Conservation (phyloP, 352 stramenopile genomes). For the Pythium volutum region DNA sequence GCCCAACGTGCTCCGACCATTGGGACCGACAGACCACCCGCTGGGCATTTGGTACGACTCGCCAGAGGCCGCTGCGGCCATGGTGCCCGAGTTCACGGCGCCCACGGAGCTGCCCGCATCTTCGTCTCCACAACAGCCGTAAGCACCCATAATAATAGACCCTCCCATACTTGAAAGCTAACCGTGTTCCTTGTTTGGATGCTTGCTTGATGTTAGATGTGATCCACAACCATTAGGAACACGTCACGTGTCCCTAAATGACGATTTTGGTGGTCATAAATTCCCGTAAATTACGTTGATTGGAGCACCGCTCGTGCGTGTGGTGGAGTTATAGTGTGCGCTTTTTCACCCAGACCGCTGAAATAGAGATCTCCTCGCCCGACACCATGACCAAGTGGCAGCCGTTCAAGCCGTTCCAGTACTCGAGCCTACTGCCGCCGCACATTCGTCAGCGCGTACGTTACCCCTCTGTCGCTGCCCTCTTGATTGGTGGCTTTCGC, state of each 20-base stretch:
- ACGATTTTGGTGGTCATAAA: slow-evolving; percentile 26
- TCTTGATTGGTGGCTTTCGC: background rate
- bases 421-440: slow-evolving; percentile 64
- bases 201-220: background rate
- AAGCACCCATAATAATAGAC: slow-evolving; percentile 25
- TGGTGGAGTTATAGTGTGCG: slow-evolving; percentile 10
- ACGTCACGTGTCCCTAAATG: slow-evolving; percentile 14
- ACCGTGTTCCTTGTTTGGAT: background rate
- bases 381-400: slow-evolving; percentile 75
- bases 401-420: slow-evolving; percentile 82
- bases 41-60: slow-evolving; percentile 54
- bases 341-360: slow-evolving; percentile 19
- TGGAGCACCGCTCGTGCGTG: slow-evolving; percentile 2
- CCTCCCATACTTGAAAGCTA: slow-evolving; percentile 11
- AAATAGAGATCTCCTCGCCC: slow-evolving; percentile 13
- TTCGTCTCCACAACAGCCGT: background rate
- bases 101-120: slow-evolving; percentile 8
- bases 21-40: slow-evolving; percentile 45
- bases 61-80: slow-evolving; percentile 15
- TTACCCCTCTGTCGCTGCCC: background rate
- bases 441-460: slow-evolving; percentile 66
- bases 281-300: slow-evolving; percentile 10
- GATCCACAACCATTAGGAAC: too few species aligned
- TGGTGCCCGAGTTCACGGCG: slow-evolving; percentile 11
- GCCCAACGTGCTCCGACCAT: slow-evolving; percentile 55